Percentiles rank a stretch among this genome's conserved stretches.
Evolutionary conservation across 169 alveolate species (phyloP).

Genomic region (Ichthyophthirius multifiliis): DNA sequence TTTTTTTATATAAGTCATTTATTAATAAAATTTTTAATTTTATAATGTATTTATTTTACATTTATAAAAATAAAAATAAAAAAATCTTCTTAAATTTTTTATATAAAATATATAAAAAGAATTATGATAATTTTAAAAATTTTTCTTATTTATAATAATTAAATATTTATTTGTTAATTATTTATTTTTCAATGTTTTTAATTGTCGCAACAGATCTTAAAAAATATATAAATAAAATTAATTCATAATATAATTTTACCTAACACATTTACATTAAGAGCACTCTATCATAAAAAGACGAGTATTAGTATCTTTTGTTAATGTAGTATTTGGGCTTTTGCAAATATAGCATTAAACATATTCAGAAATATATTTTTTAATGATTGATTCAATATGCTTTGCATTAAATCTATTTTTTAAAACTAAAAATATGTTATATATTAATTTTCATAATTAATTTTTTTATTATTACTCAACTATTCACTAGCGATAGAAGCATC

Average conservation of each 20-base stretch:
- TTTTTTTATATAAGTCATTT: no score
- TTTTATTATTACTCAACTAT: neutral
- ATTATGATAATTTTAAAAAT: no score
- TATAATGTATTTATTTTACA: no score
- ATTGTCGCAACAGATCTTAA: constrained; percentile 1
- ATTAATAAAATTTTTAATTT: no score
- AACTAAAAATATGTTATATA: constrained; percentile 37
- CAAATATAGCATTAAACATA: constrained; percentile 62
- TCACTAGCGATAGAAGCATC: constrained; percentile 33
- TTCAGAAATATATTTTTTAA: constrained; percentile 58
- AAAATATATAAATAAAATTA: neutral
- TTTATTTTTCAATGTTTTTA: constrained; percentile 7
- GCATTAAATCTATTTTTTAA: constrained; percentile 43
- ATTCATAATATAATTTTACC: neutral
- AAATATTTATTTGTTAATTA: no score
- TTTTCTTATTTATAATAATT: no score
- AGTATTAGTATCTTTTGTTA: constrained; percentile 55
- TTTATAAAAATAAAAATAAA: no score
- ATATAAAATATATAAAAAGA: no score
- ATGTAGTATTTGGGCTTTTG: constrained; percentile 47
- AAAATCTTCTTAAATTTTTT: no score
- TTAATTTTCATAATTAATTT: neutral
- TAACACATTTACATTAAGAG: constrained; percentile 53
- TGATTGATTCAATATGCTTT: constrained; percentile 45
- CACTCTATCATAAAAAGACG: constrained; percentile 55